phyloP scores from a whole-genome alignment of 192 early-diverging fungal genomes.

The Backusella circina region DNA sequence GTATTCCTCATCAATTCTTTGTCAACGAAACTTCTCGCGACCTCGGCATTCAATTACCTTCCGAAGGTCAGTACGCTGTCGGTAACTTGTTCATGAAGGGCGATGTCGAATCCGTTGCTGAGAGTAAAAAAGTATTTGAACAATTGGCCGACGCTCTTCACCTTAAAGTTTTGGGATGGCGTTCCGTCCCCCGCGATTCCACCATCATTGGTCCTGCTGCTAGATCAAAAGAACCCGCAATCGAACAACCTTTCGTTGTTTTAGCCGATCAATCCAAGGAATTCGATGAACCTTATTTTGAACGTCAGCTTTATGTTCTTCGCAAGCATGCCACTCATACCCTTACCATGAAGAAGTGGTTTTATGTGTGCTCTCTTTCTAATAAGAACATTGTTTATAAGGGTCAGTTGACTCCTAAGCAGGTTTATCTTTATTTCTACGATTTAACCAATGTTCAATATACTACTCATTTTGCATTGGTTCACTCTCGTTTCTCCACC shows the following conservation, averaged over 20 bases:
- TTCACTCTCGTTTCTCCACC: constrained; percentile 98
- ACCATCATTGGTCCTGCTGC: constrained; percentile 88
- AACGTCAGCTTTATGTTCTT: constrained; percentile 85
- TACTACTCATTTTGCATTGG: constrained; percentile 90
- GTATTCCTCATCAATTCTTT: constrained; percentile 91
- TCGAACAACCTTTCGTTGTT: constrained; percentile 92
- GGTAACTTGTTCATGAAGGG: constrained; percentile 92
- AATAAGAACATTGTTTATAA: constrained; percentile 96
- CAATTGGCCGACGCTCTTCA: constrained; percentile 70
- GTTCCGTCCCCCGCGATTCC: constrained; percentile 79
- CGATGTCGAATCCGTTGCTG: constrained; percentile 56
- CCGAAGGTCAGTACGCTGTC: constrained; percentile 87
- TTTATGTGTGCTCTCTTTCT: constrained; percentile 96
- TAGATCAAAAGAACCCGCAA: constrained; percentile 85
- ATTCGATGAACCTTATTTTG: constrained; percentile 63
- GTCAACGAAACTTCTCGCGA: constrained; percentile 53
- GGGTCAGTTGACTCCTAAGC: constrained; percentile 91
- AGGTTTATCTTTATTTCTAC: constrained; percentile 91
- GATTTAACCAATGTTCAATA: constrained; percentile 85
- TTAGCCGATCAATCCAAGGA: constrained; percentile 36
- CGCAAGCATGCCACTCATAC: constrained; percentile 88
- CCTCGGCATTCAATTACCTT: constrained; percentile 66
- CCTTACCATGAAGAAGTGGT: constrained; percentile 85
- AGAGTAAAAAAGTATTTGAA: constrained; percentile 76
- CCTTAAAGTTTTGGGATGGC: constrained; percentile 85